A percentile compares a stretch with the other conserved stretches of the same genome.
phyloP scores from a whole-genome alignment of 1,284 basidiomycete species.

The Ceratobasidium sp. region DNA sequence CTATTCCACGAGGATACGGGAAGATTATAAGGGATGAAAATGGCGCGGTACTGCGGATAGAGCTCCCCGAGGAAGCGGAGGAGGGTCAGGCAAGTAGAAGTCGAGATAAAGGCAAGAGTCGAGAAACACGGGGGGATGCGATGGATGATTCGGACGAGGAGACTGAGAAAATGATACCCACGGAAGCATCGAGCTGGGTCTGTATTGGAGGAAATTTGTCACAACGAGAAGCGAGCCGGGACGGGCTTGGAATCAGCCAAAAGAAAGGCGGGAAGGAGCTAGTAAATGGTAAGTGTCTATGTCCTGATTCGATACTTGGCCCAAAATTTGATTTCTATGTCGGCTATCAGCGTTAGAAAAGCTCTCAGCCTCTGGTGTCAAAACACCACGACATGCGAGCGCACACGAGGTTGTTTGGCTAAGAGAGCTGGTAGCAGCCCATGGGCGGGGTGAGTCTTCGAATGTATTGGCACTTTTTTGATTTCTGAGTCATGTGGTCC shows the following conservation, averaged over 20 bases:
- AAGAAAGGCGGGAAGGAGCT: constrained; percentile 54
- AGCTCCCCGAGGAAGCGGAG: constrained; percentile 71
- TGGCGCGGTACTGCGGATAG: constrained; percentile 84
- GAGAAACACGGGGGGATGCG: constrained; percentile 56
- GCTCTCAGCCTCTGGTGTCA: constrained; percentile 62
- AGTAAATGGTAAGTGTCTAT: constrained; percentile 21
- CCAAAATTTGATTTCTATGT: constrained; percentile 46
- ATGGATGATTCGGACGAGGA: constrained; percentile 48
- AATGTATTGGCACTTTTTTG: not conserved
- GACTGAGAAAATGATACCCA: constrained; percentile 22
- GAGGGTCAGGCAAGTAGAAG: constrained; percentile 48
- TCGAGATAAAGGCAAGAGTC: constrained; percentile 43
- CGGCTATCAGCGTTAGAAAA: constrained; percentile 64
- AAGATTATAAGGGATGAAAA: constrained; percentile 86
- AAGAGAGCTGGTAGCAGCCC: constrained; percentile 73
- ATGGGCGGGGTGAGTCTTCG: constrained; percentile 64
- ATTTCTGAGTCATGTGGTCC: not conserved
- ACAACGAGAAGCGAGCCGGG: not conserved
- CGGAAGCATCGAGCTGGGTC: constrained; percentile 44
- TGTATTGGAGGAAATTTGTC: not conserved
- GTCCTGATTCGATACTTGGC: too few relatives aligned
- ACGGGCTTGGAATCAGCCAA: constrained; percentile 42
- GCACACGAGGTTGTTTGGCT: constrained; percentile 80
- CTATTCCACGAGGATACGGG: constrained; percentile 81
- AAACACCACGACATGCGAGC: constrained; percentile 75